Base-by-base conservation (phyloP, 1,284 basidiomycete genomes). In the Ustilago cynodontis region DNA sequence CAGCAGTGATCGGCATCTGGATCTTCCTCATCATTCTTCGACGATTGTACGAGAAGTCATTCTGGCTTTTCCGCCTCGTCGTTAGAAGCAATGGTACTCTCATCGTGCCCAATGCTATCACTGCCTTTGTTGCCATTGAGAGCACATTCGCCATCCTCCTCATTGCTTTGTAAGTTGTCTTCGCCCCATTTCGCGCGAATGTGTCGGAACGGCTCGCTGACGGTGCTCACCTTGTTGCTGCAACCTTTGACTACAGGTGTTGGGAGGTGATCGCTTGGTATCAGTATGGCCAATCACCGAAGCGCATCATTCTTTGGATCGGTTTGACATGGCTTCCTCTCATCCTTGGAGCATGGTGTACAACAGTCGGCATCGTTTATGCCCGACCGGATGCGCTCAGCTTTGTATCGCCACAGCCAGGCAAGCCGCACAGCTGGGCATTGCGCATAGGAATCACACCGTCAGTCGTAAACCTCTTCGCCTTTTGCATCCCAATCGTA, bases 71-170 rank as follows among this genome's bases (percentile, higher is more conserved):
- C 10, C 59, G 70, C 14, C 47, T 67, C 16, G 50, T 65, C 2
- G 37, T 18, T 11, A 55, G 62, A 24, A 62, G 64, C 56, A 69
- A 77, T 31, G 70, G 74, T 52, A 69, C 59, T 5, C 56, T 77
- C 6, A 56, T 77, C 14, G 70, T 73, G 28, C 74, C 74, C 14
- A 77, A 73, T 33, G 65, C 74, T 11, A 59, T 73, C 55, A 63
- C 67, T 10, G 28, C 59, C 13, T 73, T 72, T 33, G 57, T 62
- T 26, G 56, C 59, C 26, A 52, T 72, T 37, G 73, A 68, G 51
- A 64, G 59, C 33, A 51, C 41, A 2, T 76, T 66, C 57, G 49
- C 60, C 22, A 59, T 63, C 22, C 47, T 69, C 10, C 57, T 76
- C 8, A 71, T 76, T 24, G 60, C 65, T 6, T 45, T 72, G 64